Conservation (phyloP, 176 grass and related monocot species). For the Aegilops tauschii region DNA sequence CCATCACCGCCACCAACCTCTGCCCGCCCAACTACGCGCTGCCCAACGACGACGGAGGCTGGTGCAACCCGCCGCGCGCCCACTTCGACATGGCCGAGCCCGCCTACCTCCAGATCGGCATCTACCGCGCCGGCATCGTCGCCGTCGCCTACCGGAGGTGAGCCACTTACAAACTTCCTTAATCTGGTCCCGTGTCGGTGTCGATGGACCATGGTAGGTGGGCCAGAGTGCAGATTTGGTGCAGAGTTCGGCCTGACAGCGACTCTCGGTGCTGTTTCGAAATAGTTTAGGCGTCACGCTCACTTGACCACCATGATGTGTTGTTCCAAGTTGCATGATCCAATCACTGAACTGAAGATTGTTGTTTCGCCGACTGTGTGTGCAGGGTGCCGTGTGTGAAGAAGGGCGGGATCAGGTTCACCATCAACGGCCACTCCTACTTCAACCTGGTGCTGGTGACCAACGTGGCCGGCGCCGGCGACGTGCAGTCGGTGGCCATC, state of each 20-base stretch:
- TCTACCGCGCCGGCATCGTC: neutral
- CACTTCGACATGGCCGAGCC: conserved; percentile 94
- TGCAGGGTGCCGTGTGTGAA: conserved; percentile 75
- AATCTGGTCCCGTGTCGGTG: neutral
- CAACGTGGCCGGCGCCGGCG: conserved; percentile 84
- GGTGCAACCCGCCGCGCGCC: conserved; percentile 89
- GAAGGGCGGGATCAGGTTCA: conserved; percentile 93
- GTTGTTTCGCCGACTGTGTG: neutral
- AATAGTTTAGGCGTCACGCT: conserved; percentile 13
- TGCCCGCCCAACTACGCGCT: conserved; percentile 44
- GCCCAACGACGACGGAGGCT: conserved; percentile 80
- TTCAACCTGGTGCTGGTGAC: conserved; percentile 89
- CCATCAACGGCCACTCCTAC: conserved; percentile 91
- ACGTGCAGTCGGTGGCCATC: conserved; percentile 68
- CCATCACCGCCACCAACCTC: neutral
- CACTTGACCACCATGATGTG: neutral
- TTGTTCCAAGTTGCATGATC: neutral
- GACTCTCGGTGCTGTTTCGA: neutral
- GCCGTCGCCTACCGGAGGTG: conserved; percentile 70
- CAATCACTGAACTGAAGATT: neutral
- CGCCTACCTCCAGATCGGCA: conserved; percentile 46
- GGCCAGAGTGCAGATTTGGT: neutral
- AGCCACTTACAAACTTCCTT: neutral
- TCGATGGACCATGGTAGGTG: neutral
- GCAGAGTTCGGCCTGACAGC: neutral